phyloP scores from a whole-genome alignment of 305 asterid species.

The Caryopteris hybrid region DNA sequence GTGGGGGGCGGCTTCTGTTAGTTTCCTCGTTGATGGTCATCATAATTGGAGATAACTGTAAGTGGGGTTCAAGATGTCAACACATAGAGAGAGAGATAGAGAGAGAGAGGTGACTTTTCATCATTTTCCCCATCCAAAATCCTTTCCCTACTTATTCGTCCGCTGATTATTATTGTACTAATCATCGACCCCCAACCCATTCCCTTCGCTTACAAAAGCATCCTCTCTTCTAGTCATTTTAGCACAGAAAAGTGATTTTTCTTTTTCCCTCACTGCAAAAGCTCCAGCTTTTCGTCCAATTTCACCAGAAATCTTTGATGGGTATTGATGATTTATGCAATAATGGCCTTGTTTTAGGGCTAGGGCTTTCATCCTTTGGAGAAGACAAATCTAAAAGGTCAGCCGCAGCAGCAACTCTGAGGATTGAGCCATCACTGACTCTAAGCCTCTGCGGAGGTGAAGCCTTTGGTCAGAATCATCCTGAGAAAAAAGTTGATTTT shows the following conservation, averaged over 20 bases:
- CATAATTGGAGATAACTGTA: constrained; percentile 20
- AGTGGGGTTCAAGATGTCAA: constrained; percentile 48
- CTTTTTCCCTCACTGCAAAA: neutral
- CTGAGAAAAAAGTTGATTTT: constrained; percentile 14
- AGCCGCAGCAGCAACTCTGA: constrained; percentile 3
- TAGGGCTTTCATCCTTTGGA: constrained; percentile 36
- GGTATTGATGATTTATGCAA: constrained; percentile 52
- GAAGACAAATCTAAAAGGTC: constrained; percentile 20
- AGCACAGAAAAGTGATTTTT: neutral
- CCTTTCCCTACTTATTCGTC: constrained; percentile 29
- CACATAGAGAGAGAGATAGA: neutral
- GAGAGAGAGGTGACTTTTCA: constrained; percentile 17
- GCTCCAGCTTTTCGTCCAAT: neutral
- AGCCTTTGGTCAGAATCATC: constrained; percentile 13
- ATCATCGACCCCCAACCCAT: constrained; percentile 18
- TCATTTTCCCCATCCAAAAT: constrained; percentile 28
- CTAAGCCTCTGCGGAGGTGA: constrained; percentile 58
- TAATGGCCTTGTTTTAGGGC: constrained; percentile 54
- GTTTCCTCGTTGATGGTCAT: constrained; percentile 38
- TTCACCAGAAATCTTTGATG: constrained; percentile 30
- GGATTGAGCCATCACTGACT: constrained; percentile 46
- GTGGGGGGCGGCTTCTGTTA: neutral
- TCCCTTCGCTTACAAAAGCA: constrained; percentile 31
- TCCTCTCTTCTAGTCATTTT: constrained; percentile 20
- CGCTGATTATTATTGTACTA: constrained; percentile 35